A percentile compares a stretch with the other conserved stretches of the same genome.
Evolutionary conservation across 2,329 filamentous ascomycete species (phyloP).

Genomic region (Stemphylium lycopersici): DNA sequence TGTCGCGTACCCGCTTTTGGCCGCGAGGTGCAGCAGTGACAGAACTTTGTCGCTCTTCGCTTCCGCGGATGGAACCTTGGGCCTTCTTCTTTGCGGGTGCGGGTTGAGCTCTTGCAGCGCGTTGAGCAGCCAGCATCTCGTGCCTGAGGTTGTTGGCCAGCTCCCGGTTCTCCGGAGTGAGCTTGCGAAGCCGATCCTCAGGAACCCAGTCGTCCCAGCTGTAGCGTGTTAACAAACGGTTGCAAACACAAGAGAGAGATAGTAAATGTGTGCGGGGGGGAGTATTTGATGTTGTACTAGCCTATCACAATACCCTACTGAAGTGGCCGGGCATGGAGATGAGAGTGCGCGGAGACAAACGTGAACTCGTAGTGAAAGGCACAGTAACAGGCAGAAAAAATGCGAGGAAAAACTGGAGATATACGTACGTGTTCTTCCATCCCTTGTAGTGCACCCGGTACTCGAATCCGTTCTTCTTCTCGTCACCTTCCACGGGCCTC

Average conservation of each 20-base stretch:
- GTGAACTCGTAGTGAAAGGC: conserved; percentile 10
- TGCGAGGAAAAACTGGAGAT: background rate
- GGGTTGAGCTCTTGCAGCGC: conserved; percentile 51
- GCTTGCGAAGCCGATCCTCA: conserved; percentile 90
- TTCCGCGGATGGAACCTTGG: conserved; percentile 69
- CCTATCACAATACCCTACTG: conserved; percentile 7
- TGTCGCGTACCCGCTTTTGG: conserved; percentile 76
- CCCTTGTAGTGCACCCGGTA: conserved; percentile 99
- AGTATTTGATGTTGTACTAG: background rate
- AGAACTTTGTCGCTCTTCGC: conserved; percentile 74
- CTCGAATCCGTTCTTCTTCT: conserved; percentile 76
- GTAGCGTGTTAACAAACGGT: conserved; percentile 23
- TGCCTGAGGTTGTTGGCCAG: conserved; percentile 76
- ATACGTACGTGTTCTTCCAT: conserved; percentile 91
- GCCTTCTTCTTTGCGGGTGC: conserved; percentile 62
- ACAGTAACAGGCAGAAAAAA: conserved; percentile 1
- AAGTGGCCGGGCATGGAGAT: conserved; percentile 16
- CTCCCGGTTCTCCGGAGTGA: conserved; percentile 93
- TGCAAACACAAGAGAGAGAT: background rate
- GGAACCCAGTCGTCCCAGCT: conserved; percentile 99
- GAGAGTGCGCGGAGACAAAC: conserved; percentile 18
- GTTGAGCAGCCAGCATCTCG: conserved; percentile 67
- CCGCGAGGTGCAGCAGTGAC: conserved; percentile 65
- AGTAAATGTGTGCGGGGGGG: too few relatives aligned
- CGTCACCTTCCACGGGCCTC: conserved; percentile 64